Conservation (phyloP, 2,329 filamentous ascomycete genomes). For the Pseudonectria buxi region DNA sequence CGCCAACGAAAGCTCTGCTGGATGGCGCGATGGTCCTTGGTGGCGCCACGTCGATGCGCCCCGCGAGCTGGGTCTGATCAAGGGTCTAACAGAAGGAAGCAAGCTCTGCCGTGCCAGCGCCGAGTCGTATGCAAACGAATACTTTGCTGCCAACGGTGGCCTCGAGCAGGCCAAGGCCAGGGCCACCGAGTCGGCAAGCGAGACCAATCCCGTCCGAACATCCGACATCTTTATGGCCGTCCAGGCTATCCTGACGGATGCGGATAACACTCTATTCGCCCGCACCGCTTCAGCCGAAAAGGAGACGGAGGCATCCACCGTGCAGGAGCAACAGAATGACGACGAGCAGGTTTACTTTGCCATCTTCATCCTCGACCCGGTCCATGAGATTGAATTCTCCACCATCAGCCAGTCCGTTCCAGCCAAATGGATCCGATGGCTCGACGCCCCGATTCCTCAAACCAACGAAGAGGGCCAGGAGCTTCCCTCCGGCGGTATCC, state of each 20-base stretch:
- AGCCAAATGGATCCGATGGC: conserved; percentile 81
- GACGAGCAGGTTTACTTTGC: conserved; percentile 67
- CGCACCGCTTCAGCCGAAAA: conserved; percentile 45
- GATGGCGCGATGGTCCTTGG: conserved; percentile 95
- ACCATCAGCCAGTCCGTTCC: conserved; percentile 79
- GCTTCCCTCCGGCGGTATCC: conserved; percentile 38
- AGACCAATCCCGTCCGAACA: conserved; percentile 82
- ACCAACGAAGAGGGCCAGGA: conserved; percentile 43
- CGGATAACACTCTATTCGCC: conserved; percentile 62
- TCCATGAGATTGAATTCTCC: conserved; percentile 84
- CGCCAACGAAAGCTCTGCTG: conserved; percentile 51
- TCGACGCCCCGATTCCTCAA: conserved; percentile 64
- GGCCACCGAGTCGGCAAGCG: conserved; percentile 71
- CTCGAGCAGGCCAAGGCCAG: conserved; percentile 72
- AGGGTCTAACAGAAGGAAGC: conserved; percentile 76
- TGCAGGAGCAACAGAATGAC: conserved; percentile 43
- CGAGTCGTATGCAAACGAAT: conserved; percentile 80
- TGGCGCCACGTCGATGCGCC: conserved; percentile 69
- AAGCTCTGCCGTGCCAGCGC: conserved; percentile 87
- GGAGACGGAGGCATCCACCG: conserved; percentile 47
- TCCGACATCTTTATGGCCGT: conserved; percentile 95
- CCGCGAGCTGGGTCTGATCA: conserved; percentile 72
- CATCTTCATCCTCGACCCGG: conserved; percentile 75
- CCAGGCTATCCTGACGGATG: conserved; percentile 69
- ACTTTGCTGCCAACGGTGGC: conserved; percentile 71